Evolutionary conservation across 2,329 filamentous ascomycete genomes (phyloP).

Genomic region (Teratosphaeriaceae sp.): DNA sequence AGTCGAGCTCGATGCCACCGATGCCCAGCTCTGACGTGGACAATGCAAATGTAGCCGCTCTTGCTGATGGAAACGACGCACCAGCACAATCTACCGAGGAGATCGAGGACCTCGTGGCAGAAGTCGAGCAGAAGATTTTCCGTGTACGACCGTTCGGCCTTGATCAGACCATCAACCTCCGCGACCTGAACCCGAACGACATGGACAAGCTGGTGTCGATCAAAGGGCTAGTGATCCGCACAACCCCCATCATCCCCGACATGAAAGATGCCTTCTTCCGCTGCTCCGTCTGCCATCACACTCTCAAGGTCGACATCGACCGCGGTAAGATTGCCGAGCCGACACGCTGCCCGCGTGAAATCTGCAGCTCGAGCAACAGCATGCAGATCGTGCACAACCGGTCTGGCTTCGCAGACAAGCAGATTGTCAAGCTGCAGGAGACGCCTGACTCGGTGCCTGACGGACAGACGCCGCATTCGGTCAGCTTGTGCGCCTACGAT

Average conservation of each 20-base stretch:
- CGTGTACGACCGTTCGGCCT: constrained; percentile 85
- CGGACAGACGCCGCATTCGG: constrained; percentile 94
- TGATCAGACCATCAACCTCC: constrained; percentile 79
- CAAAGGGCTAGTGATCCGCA: constrained; percentile 92
- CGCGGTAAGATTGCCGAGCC: constrained; percentile 95
- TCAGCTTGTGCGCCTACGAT: constrained; percentile 93
- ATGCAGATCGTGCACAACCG: constrained; percentile 99
- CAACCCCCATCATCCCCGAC: constrained; percentile 93
- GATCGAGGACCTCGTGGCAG: constrained; percentile 61
- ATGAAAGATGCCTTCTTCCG: constrained; percentile 99
- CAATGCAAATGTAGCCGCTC: constrained; percentile 26
- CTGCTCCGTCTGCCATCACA: constrained; percentile 88
- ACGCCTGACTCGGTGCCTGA: constrained; percentile 92
- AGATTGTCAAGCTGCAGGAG: constrained; percentile 97
- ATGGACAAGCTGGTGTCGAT: constrained; percentile 95
- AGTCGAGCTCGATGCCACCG: constrained; percentile 65
- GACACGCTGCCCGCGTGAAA: constrained; percentile 74
- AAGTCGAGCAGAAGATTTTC: constrained; percentile 73
- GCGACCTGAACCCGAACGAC: constrained; percentile 89
- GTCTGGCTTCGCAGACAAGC: constrained; percentile 91
- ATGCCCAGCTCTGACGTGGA: constrained; percentile 72
- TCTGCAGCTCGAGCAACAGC: constrained; percentile 81
- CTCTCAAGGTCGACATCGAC: constrained; percentile 83
- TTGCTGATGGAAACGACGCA: constrained; percentile 4
- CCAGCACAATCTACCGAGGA: constrained; percentile 2